Evolutionary conservation across 2,329 filamentous ascomycete genomes (phyloP), one percentile per base, ranked within the genome.

Genomic region (Pseudofabraea citricarpa): DNA sequence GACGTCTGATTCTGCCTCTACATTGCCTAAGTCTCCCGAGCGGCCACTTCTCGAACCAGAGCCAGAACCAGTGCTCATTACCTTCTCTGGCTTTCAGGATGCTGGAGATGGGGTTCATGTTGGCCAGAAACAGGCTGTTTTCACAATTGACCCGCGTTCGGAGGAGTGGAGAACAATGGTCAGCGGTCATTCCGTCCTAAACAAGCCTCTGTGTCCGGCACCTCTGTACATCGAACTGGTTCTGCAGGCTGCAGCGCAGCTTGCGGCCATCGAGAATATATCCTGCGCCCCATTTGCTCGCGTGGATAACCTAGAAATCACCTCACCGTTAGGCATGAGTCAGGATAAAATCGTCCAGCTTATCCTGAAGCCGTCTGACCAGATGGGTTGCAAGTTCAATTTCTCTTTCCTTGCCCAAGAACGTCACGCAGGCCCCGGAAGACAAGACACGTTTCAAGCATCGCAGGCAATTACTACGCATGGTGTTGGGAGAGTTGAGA

Each of bases 181-280:
- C 6, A 13, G 15, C n/a, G 41, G 41, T 7, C 41, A 43, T 18
- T 8, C 8, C 10, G 41, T 43, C 19, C 19, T 36, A 13, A 33
- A 15, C 5, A 26, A 36, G 10, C n/a, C 21, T 7, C 32, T 43
- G 5, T 36, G 32, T n/a, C 41, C 41, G 5, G 41, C 41, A 15
- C 15, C 41, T 5, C 7, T 43, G 6, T 43, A 43, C 24, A 20
- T 27, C n/a, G 33, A 43, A 12, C n/a, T 43, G 3, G 41, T 36
- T 5, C 24, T 27, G 8, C 8, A 8, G n/a, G 24, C 24, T 27
- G 6, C 32, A 4, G 3, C 10, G 12, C 6, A 7, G 9, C 15
- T 33, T 7, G 7, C 8, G 15, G 15, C 31, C 15, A 16, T 16
- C 15, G 8, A 9, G 7, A 33, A 9, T 9, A 13, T 8, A 8